These are phyloP conservation scores for Anisodus tanguticus DNA, from an alignment of 257 asterid species.

Conservation along the genomic window DNA sequence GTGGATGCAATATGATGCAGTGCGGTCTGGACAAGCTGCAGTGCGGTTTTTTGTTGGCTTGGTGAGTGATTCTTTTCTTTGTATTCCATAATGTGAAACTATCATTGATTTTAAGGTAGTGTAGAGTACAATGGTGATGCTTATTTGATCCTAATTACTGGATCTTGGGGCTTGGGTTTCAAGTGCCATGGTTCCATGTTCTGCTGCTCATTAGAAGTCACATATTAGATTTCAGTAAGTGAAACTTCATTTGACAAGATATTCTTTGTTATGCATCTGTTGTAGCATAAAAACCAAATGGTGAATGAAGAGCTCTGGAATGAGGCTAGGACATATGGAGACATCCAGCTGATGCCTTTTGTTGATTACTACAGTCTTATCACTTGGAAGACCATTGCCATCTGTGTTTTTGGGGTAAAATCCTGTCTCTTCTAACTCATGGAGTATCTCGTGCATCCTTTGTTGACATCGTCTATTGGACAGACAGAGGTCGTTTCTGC, in stretches of 20 bases:
- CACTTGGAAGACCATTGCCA: conserved; percentile 92
- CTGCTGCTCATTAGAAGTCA: conserved; percentile 25
- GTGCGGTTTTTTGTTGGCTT: conserved; percentile 98
- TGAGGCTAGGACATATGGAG: conserved; percentile 84
- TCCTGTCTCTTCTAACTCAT: conserved; percentile 46
- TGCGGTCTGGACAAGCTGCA: conserved; percentile 81
- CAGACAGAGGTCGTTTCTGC: conserved; percentile 89
- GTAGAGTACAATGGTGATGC: not conserved
- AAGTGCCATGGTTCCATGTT: conserved; percentile 11
- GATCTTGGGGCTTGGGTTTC: not conserved
- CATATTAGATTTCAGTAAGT: not conserved
- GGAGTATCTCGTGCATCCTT: conserved; percentile 38
- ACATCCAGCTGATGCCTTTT: conserved; percentile 95
- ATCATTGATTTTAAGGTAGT: not conserved
- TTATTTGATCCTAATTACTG: not conserved
- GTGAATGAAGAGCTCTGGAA: conserved; percentile 98
- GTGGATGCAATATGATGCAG: conserved; percentile 95
- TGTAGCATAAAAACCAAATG: conserved; percentile 96
- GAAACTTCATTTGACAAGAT: conserved; percentile 18
- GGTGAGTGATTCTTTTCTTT: conserved; percentile 54
- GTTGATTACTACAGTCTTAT: conserved; percentile 92
- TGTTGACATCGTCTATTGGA: conserved; percentile 54
- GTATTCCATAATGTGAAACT: not conserved
- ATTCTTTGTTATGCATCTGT: conserved; percentile 27
- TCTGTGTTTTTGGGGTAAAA: conserved; percentile 90